These are phyloP conservation scores for Colletotrichum eleusines DNA, from an alignment of 2,329 filamentous ascomycete species.

Conservation along the genomic window DNA sequence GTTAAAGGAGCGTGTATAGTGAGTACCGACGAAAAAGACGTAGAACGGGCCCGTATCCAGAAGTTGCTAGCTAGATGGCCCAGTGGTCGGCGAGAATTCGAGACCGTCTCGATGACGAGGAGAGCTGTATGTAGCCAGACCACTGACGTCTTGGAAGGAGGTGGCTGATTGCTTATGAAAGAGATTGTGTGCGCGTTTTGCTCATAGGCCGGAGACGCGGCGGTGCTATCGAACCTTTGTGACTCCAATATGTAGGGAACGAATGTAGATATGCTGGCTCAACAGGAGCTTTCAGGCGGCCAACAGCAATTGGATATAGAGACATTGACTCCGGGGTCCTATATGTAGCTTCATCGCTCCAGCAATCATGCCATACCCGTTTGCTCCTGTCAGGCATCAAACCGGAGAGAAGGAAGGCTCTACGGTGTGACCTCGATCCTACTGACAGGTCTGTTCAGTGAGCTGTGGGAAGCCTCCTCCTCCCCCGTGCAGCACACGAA, in stretches of 20 bases:
- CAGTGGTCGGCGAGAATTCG: neutral
- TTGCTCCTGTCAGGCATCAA: conserved; percentile 25
- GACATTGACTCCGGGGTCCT: neutral
- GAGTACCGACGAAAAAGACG: neutral
- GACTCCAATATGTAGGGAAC: neutral
- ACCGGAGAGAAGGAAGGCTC: neutral
- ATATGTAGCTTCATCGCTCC: conserved; percentile 32
- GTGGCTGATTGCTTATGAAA: neutral
- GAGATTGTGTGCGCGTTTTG: neutral
- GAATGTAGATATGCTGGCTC: neutral
- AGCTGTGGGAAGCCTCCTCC: conserved; percentile 28
- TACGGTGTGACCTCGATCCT: conserved; percentile 31
- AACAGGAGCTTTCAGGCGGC: neutral
- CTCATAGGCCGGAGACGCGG: neutral
- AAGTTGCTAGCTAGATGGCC: neutral
- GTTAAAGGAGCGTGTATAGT: neutral
- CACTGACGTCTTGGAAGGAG: neutral
- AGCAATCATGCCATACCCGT: neutral
- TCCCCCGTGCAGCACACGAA: conserved; percentile 8
- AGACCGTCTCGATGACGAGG: neutral
- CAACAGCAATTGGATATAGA: neutral
- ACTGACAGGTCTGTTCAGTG: conserved; percentile 17
- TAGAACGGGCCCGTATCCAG: neutral
- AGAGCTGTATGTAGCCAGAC: neutral
- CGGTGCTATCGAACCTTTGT: neutral